phyloP scores from a whole-genome alignment of 495 filamentous ascomycete species.

The Sabuloglossum arenarium region DNA sequence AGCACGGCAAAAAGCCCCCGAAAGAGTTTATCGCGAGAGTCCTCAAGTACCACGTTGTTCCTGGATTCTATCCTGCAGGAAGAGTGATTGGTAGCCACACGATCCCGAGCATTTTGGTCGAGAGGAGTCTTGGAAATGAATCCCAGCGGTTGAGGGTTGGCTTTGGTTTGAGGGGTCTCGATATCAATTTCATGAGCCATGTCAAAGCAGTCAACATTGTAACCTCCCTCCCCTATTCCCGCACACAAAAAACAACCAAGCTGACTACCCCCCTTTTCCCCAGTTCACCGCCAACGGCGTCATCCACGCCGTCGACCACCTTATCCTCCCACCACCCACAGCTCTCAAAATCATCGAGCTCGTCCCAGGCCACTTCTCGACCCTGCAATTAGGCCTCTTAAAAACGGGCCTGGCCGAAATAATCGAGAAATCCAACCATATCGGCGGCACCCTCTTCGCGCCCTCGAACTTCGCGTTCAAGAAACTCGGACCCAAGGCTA shows the following conservation, averaged over 20 bases:
- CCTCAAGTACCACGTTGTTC: slow-evolving; percentile 49
- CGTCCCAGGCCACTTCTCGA: slow-evolving; percentile 54
- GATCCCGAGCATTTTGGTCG: slow-evolving; percentile 41
- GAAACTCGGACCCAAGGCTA: slow-evolving; percentile 43
- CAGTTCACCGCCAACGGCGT: slow-evolving; percentile 51
- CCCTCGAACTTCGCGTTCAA: slow-evolving; percentile 59
- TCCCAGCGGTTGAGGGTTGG: slow-evolving; percentile 45
- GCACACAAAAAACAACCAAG: neutral
- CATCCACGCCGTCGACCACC: slow-evolving; percentile 49
- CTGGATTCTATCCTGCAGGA: slow-evolving; percentile 36
- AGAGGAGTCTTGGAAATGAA: slow-evolving; percentile 29
- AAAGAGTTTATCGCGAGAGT: slow-evolving; percentile 43
- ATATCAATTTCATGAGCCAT: slow-evolving; percentile 51
- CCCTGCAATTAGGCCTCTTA: slow-evolving; percentile 44
- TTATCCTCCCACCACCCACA: slow-evolving; percentile 53
- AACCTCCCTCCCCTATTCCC: slow-evolving; percentile 10
- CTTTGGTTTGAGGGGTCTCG: slow-evolving; percentile 31
- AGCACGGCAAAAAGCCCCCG: slow-evolving; percentile 29
- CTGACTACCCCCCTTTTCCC: slow-evolving; percentile 3
- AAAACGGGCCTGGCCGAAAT: slow-evolving; percentile 41
- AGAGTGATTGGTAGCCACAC: slow-evolving; percentile 41
- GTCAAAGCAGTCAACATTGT: slow-evolving; percentile 47
- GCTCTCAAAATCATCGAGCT: slow-evolving; percentile 37
- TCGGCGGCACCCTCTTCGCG: slow-evolving; percentile 50
- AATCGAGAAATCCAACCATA: slow-evolving; percentile 22